phyloP scores from a whole-genome alignment of 2,329 filamentous ascomycete species.

The Cladosporium sp. region DNA sequence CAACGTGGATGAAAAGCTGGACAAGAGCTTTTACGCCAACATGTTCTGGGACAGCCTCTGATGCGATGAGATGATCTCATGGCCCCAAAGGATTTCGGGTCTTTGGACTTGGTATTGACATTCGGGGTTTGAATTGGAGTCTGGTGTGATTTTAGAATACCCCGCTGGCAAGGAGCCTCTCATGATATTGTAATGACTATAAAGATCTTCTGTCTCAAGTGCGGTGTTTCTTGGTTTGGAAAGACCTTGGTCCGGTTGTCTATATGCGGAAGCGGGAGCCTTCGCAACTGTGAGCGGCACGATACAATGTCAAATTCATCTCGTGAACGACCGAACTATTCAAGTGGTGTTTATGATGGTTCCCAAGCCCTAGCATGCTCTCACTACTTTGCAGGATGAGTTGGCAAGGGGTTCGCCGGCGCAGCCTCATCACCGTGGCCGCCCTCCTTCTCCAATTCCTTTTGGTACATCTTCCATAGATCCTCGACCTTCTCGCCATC shows the following conservation, averaged over 20 bases:
- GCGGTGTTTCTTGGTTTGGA: too few relatives aligned
- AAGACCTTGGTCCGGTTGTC: too few relatives aligned
- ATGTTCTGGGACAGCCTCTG: slow-evolving; percentile 91
- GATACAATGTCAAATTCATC: too few relatives aligned
- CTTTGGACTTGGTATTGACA: not conserved
- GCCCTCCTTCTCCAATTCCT: slow-evolving; percentile 34
- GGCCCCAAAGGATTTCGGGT: not conserved
- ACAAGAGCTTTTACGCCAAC: slow-evolving; percentile 85
- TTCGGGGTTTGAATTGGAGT: not conserved
- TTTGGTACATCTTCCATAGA: slow-evolving; percentile 69
- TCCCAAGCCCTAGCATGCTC: not conserved
- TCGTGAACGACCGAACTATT: too few relatives aligned
- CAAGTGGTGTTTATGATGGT: too few relatives aligned
- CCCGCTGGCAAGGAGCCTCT: not conserved
- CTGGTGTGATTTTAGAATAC: not conserved
- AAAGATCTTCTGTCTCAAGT: too few relatives aligned
- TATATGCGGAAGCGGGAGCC: too few relatives aligned
- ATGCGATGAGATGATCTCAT: not conserved
- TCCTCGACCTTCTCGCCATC: slow-evolving; percentile 55
- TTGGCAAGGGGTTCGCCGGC: slow-evolving; percentile 7
- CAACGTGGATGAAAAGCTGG: slow-evolving; percentile 83
- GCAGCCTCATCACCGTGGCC: not conserved
- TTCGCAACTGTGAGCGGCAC: too few relatives aligned
- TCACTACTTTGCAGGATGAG: slow-evolving; percentile 6
- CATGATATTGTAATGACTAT: too few relatives aligned